These are phyloP conservation scores for Mycena amicta DNA, from an alignment of 768 basidiomycete genomes.

Conservation along the genomic window DNA sequence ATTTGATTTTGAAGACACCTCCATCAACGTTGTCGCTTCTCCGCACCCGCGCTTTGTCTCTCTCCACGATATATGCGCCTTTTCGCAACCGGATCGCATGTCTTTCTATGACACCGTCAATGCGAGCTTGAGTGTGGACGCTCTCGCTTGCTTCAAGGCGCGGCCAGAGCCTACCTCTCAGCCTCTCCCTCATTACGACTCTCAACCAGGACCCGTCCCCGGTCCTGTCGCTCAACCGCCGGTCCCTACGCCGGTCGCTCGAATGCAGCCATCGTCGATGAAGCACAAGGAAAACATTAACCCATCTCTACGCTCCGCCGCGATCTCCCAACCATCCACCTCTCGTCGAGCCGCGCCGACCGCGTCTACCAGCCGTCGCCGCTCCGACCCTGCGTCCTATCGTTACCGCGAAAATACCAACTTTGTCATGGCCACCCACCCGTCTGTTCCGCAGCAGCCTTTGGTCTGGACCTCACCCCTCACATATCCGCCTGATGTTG, in stretches of 20 bases:
- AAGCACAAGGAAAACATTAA: constrained; percentile 16
- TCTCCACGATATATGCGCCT: constrained; percentile 6
- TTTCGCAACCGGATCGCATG: constrained; percentile 15
- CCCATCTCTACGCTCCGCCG: not conserved
- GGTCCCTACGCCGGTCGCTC: not conserved
- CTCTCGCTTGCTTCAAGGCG: constrained; percentile 11
- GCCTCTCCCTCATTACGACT: not conserved
- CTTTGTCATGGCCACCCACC: not conserved
- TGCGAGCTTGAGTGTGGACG: not conserved
- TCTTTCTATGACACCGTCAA: constrained; percentile 19
- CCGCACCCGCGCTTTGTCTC: constrained; percentile 4
- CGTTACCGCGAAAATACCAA: not conserved
- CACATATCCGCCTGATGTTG: not conserved
- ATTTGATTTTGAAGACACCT: not conserved
- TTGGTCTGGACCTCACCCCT: not conserved
- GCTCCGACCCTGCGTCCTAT: not conserved
- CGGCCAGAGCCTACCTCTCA: constrained; percentile 7
- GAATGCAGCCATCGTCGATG: not conserved
- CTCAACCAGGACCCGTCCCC: not conserved
- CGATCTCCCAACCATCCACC: not conserved
- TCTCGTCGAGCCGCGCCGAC: not conserved
- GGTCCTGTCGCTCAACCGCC: not conserved
- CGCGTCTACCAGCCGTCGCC: not conserved
- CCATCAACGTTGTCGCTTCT: not conserved
- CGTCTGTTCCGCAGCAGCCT: not conserved